Evolutionary conservation across 2,329 filamentous ascomycete genomes (phyloP).

Genomic region (Chaetothyriales sp.): DNA sequence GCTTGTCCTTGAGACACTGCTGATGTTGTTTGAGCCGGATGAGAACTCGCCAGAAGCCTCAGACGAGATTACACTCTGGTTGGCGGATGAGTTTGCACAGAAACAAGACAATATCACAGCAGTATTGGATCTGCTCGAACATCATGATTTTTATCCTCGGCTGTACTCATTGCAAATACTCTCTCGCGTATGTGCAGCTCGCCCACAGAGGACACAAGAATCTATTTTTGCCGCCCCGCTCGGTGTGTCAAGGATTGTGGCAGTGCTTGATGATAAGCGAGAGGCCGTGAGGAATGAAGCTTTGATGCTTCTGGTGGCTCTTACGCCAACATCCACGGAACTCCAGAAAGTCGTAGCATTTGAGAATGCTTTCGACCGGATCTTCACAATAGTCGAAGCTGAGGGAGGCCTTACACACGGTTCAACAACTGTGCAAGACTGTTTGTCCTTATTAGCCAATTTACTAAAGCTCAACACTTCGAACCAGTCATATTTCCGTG

Average conservation of each 20-base stretch:
- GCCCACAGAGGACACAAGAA: slow-evolving; percentile 86
- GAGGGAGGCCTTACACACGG: slow-evolving; percentile 76
- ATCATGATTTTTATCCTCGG: slow-evolving; percentile 75
- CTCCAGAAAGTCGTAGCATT: slow-evolving; percentile 93
- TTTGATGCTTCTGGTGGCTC: slow-evolving; percentile 69
- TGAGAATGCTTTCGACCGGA: slow-evolving; percentile 77
- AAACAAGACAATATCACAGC: slow-evolving; percentile 91
- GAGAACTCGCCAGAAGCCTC: slow-evolving; percentile 49
- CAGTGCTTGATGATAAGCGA: slow-evolving; percentile 66
- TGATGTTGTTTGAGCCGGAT: slow-evolving; percentile 75
- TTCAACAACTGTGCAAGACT: slow-evolving; percentile 81
- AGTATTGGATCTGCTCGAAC: slow-evolving; percentile 77
- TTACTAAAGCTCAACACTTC: slow-evolving; percentile 73
- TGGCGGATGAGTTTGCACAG: slow-evolving; percentile 96
- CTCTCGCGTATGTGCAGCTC: slow-evolving; percentile 67
- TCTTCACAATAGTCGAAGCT: slow-evolving; percentile 66
- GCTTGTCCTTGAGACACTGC: slow-evolving; percentile 81
- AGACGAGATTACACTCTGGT: slow-evolving; percentile 88
- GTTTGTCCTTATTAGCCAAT: slow-evolving; percentile 78
- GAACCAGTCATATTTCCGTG: slow-evolving; percentile 87
- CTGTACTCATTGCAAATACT: slow-evolving; percentile 85
- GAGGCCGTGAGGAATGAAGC: slow-evolving; percentile 81
- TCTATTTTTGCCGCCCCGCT: slow-evolving; percentile 80
- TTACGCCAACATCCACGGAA: slow-evolving; percentile 75
- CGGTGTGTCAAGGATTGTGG: slow-evolving; percentile 75